These are phyloP conservation scores for Hypsizygus marmoreus DNA, from an alignment of 768 basidiomycete genomes.

Conservation along the genomic window DNA sequence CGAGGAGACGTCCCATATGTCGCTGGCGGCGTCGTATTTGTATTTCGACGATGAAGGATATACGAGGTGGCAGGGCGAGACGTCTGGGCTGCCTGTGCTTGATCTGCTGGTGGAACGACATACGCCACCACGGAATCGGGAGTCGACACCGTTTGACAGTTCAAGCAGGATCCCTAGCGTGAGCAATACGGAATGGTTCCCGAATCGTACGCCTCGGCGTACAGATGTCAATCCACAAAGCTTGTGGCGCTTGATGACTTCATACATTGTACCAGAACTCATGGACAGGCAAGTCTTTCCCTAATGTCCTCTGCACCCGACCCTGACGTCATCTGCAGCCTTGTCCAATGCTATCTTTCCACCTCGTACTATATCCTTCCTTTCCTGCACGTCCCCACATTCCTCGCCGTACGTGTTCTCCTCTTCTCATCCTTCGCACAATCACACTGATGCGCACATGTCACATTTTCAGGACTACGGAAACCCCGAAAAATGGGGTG, in stretches of 20 bases:
- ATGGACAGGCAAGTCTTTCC: constrained; percentile 80
- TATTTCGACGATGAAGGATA: constrained; percentile 89
- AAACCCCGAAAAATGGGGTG: constrained; percentile 92
- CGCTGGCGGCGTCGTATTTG: constrained; percentile 76
- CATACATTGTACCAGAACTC: constrained; percentile 82
- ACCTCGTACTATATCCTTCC: constrained; percentile 94
- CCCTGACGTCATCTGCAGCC: constrained; percentile 38
- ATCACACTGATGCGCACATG: constrained; percentile 17
- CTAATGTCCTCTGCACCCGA: constrained; percentile 15
- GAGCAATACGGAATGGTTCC: constrained; percentile 72
- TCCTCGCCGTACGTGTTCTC: constrained; percentile 61
- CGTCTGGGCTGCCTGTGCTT: constrained; percentile 86
- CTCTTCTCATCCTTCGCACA: constrained; percentile 8
- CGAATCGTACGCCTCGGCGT: constrained; percentile 71
- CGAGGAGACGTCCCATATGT: constrained; percentile 64
- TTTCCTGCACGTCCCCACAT: constrained; percentile 89
- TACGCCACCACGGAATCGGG: constrained; percentile 33
- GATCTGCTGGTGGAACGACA: constrained; percentile 81
- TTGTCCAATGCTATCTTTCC: constrained; percentile 83
- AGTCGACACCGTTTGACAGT: constrained; percentile 26
- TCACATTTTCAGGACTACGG: constrained; percentile 76
- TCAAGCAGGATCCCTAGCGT: constrained; percentile 31
- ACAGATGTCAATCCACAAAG: constrained; percentile 86
- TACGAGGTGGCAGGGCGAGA: constrained; percentile 90
- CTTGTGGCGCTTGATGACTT: constrained; percentile 85